Percentiles rank a stretch among this genome's conserved stretches.
These are phyloP conservation scores for Amylocystis lapponica DNA, from an alignment of 768 basidiomycete species.

Conservation along the genomic window DNA sequence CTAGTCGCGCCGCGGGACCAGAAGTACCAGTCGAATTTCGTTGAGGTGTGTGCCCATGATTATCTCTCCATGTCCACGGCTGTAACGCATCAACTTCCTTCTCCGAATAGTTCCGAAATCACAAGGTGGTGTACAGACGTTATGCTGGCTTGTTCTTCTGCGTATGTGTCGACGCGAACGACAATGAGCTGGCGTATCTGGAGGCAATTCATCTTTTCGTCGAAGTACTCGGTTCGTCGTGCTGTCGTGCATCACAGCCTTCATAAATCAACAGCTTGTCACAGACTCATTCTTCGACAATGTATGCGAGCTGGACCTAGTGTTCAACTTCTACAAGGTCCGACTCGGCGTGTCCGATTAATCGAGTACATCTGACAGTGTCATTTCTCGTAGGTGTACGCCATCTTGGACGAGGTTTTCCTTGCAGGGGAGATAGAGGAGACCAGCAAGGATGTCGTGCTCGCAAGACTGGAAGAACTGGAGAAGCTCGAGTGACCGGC, in stretches of 20 bases:
- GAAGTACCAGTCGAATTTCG: conserved; percentile 99
- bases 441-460: conserved; percentile 93
- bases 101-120: conserved; percentile 78
- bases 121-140: conserved; percentile 95
- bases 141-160: conserved; percentile 99
- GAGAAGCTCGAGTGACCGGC: conserved; percentile 77
- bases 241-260: not conserved
- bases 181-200: conserved; percentile 95
- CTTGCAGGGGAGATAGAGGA: conserved; percentile 98
- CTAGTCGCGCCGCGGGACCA: conserved; percentile 95
- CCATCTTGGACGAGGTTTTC: conserved; percentile 97
- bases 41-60: conserved; percentile 75
- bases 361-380: not conserved
- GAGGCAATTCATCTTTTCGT: conserved; percentile 99
- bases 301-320: conserved; percentile 95
- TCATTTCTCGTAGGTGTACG: conserved; percentile 66
- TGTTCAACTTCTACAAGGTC: conserved; percentile 99
- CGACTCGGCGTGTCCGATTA: conserved; percentile 1
- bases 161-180: conserved; percentile 94
- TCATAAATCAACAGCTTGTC: too few relatives aligned
- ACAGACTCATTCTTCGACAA: conserved; percentile 98
- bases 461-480: conserved; percentile 83
- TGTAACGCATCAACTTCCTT: not conserved
- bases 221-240: conserved; percentile 80
- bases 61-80: not conserved